Conservation (phyloP, 1,284 basidiomycete species). For the Trametes polyzona region DNA sequence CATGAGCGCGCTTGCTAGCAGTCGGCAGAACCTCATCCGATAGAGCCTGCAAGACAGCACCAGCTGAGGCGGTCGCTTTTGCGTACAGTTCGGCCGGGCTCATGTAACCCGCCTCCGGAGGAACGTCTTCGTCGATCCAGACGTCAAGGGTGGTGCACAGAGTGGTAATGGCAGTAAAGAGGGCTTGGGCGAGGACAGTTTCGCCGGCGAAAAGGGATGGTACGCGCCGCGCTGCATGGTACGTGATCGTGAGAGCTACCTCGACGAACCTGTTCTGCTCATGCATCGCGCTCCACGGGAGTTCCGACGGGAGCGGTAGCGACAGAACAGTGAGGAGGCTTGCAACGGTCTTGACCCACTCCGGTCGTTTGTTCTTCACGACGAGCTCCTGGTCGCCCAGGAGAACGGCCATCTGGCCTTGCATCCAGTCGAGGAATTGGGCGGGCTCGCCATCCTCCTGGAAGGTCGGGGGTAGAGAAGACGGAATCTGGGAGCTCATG, state of each 20-base stretch:
- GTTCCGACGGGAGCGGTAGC: conserved; percentile 50
- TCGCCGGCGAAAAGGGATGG: conserved; percentile 53
- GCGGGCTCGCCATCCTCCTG: conserved; percentile 20
- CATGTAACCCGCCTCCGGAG: conserved; percentile 39
- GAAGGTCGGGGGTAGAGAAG: conserved; percentile 21
- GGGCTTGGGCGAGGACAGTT: conserved; percentile 47
- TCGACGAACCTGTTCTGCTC: conserved; percentile 62
- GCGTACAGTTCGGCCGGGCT: conserved; percentile 44
- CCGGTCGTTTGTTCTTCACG: conserved; percentile 7
- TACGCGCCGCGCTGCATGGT: conserved; percentile 50
- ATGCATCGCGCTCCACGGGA: conserved; percentile 55
- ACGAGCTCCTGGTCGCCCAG: not conserved
- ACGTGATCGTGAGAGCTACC: conserved; percentile 55
- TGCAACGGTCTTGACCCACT: conserved; percentile 12
- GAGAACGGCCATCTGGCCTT: conserved; percentile 12
- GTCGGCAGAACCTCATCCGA: conserved; percentile 40
- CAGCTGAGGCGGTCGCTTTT: conserved; percentile 39
- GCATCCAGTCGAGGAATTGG: conserved; percentile 18
- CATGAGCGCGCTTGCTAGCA: conserved; percentile 38
- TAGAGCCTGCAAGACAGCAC: conserved; percentile 44
- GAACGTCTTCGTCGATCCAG: conserved; percentile 54
- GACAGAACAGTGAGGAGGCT: conserved; percentile 22
- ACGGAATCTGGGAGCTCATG: conserved; percentile 21
- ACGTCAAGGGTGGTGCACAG: conserved; percentile 58
- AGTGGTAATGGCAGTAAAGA: conserved; percentile 55